Percentiles rank a stretch among this genome's conserved stretches.
These are phyloP conservation scores for Dictyostelium intermedium DNA, from an alignment of 78 protist species.

Conservation along the genomic window DNA sequence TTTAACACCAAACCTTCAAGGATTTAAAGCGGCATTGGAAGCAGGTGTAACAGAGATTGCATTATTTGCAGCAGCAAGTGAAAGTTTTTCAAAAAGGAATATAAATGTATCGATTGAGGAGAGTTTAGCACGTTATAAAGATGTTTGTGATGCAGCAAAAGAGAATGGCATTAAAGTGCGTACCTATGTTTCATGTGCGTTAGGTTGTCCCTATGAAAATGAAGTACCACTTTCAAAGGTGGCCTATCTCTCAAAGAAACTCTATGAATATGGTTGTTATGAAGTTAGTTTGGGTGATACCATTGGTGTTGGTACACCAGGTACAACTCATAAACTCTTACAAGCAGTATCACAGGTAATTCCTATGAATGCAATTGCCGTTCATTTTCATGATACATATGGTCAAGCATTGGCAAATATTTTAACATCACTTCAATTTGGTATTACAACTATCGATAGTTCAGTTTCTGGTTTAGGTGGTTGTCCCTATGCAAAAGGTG, in stretches of 20 bases:
- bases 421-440: conserved; percentile 86
- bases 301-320: conserved; percentile 96
- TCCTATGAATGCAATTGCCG: conserved; percentile 85
- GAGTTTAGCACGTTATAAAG: conserved; percentile 81
- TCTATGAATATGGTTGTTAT: conserved; percentile 93
- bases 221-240: conserved; percentile 44
- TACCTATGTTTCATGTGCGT: conserved; percentile 92
- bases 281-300: conserved; percentile 97
- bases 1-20: conserved; percentile 92
- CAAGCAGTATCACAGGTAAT: conserved; percentile 59
- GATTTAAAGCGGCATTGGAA: conserved; percentile 82
- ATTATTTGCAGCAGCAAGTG: conserved; percentile 91
- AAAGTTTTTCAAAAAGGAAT: conserved; percentile 85
- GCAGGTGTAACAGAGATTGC: conserved; percentile 89
- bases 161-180: conserved; percentile 79
- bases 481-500: conserved; percentile 95
- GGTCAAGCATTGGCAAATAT: conserved; percentile 96
- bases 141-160: conserved; percentile 82
- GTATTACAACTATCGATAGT: conserved; percentile 86
- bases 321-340: conserved; percentile 77
- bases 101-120: conserved; percentile 86
- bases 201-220: conserved; percentile 96
- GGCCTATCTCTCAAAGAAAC: conserved; percentile 77
- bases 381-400: conserved; percentile 96
- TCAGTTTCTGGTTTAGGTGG: conserved; percentile 96